Evolutionary conservation across 1,139 yeast genomes (phyloP), one percentile per base, ranked within the genome.

Genomic region (Blastobotrys capitulatus): DNA sequence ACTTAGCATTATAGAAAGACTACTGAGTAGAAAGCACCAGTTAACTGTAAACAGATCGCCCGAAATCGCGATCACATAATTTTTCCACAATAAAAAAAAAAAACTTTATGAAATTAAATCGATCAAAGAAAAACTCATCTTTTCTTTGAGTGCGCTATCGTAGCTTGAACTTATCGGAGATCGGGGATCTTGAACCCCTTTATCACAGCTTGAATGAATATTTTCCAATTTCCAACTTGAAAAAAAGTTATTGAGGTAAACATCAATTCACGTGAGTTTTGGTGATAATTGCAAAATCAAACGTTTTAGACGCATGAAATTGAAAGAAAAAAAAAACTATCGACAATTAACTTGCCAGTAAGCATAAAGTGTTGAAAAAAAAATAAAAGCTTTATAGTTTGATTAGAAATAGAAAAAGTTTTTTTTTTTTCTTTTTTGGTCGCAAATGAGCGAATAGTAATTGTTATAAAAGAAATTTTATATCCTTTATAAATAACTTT

Each of bases 211-310:
- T n/a, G n/a, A n/a, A n/a, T n/a, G n/a, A n/a, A n/a, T n/a, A n/a
- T 7, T 26, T 10, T 26, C 29, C 29, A 10, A 26, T 10, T 10
- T 26, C 29, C 7, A 26, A 10, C 29, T 26, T 26, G 29, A 7
- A 10, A 7, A 7, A 10, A 7, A 7, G 10, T 26, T 26, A 26
- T 7, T 26, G n/a, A n/a, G n/a, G n/a, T n/a, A n/a, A 29, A 13
- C 32, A 38, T 35, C 46, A 46, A 39, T 39, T 50, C 53, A 50
- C 53, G 53, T 50, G 53, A 50, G 31, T 10, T 50, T 38, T 42
- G 39, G 49, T 42, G 47, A 50, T 50, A 50, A 41, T 20, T 25
- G 38, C 38, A 42, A 26, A 35, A 37, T 31, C 26, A 39, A 44
- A 44, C 51, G 46, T 47, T 43, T 36, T 25, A 36, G 27, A 25